phyloP scores from a whole-genome alignment of 2,329 filamentous ascomycete genomes.

The Fusarium nurragi region DNA sequence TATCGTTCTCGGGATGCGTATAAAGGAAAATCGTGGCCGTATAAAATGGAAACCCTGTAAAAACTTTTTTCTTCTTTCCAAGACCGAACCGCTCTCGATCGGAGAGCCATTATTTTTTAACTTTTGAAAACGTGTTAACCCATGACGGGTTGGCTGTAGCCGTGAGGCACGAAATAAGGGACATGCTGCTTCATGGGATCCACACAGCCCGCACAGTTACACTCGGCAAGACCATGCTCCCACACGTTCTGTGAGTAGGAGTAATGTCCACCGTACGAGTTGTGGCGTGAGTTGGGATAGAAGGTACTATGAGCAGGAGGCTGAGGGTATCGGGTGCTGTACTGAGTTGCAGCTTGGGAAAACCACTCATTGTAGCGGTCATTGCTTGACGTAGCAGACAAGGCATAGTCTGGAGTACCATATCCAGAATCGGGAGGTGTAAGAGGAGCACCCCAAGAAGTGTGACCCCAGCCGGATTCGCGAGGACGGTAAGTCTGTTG shows the following conservation, averaged over 20 bases:
- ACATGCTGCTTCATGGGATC: conserved; percentile 58
- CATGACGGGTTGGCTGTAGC: conserved; percentile 65
- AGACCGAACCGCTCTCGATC: conserved; percentile 29
- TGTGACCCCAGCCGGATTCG: conserved; percentile 57
- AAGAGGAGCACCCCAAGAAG: conserved; percentile 60
- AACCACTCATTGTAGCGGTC: conserved; percentile 69
- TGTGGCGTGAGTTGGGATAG: conserved; percentile 53
- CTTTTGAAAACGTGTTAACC: conserved; percentile 51
- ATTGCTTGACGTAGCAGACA: conserved; percentile 64
- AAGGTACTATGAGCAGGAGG: conserved; percentile 53
- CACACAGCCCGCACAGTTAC: conserved; percentile 59
- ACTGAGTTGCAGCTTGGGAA: conserved; percentile 55
- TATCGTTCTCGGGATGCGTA: conserved; percentile 48
- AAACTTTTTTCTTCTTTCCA: conserved; percentile 45
- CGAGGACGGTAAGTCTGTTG: conserved; percentile 55
- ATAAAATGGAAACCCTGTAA: conserved; percentile 40
- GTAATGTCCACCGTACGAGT: conserved; percentile 55
- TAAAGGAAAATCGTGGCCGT: conserved; percentile 49
- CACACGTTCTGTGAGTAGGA: conserved; percentile 59
- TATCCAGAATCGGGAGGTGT: conserved; percentile 71
- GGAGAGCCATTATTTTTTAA: conserved; percentile 33
- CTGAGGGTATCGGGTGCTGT: conserved; percentile 57
- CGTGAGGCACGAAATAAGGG: conserved; percentile 59
- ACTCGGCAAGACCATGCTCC: conserved; percentile 62
- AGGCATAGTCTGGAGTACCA: conserved; percentile 67